phyloP scores from a whole-genome alignment of 1,284 basidiomycete species.

The Serendipita sp. region DNA sequence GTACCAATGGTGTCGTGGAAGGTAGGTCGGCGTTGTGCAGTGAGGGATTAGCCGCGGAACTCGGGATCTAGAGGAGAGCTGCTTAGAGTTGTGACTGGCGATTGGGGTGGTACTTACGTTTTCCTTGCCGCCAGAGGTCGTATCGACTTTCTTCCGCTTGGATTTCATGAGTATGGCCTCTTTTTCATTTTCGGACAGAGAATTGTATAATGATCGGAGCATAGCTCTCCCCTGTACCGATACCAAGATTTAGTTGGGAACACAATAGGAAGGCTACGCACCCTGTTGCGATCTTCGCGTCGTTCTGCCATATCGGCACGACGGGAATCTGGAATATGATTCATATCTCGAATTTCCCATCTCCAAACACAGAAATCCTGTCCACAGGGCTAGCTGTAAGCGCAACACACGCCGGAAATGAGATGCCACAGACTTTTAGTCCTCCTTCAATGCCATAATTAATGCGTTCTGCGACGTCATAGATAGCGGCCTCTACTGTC shows the following conservation, averaged over 20 bases:
- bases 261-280: constrained; percentile 17
- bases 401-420: neutral
- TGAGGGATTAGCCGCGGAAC: neutral
- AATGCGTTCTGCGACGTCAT: constrained; percentile 40
- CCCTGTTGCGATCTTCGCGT: constrained; percentile 51
- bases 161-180: constrained; percentile 34
- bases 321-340: constrained; percentile 57
- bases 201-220: constrained; percentile 37
- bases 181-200: constrained; percentile 40
- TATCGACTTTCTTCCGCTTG: neutral
- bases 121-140: neutral
- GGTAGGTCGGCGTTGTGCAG: neutral
- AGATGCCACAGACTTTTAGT: constrained; percentile 7
- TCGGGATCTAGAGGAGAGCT: neutral
- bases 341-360: constrained; percentile 62
- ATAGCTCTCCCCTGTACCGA: constrained; percentile 42
- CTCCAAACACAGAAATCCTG: constrained; percentile 57
- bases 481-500: constrained; percentile 47
- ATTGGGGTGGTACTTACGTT: neutral
- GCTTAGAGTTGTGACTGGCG: neutral
- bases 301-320: constrained; percentile 52
- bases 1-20: no score
- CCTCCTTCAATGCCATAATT: constrained; percentile 59
- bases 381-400: constrained; percentile 7
- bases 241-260: neutral